phyloP scores from a whole-genome alignment of 1,284 basidiomycete species.

The Moesziomyces aphidis region DNA sequence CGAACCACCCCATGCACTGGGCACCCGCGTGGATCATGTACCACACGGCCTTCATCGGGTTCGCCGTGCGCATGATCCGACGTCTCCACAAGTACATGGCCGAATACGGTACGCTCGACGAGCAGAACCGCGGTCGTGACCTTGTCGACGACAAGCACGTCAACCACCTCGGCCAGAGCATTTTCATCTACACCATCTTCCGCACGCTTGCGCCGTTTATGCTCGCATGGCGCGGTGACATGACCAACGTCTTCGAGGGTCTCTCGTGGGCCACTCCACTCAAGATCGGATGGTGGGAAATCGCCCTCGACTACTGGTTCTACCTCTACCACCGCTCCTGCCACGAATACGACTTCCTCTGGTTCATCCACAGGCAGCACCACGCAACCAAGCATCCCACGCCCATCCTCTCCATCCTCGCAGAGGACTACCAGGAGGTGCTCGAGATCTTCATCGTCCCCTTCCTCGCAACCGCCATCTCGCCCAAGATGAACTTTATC shows the following conservation, averaged over 20 bases:
- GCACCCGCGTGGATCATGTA: slow-evolving; percentile 59
- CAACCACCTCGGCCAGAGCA: slow-evolving; percentile 62
- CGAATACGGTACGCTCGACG: slow-evolving; percentile 56
- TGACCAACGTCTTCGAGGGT: slow-evolving; percentile 52
- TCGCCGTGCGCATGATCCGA: slow-evolving; percentile 52
- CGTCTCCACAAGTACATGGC: slow-evolving; percentile 58
- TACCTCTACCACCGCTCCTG: slow-evolving; percentile 60
- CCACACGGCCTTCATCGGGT: slow-evolving; percentile 55
- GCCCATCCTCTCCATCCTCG: slow-evolving; percentile 56
- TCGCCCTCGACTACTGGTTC: slow-evolving; percentile 60
- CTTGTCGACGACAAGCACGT: slow-evolving; percentile 64
- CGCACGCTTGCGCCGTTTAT: slow-evolving; percentile 60
- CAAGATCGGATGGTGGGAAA: slow-evolving; percentile 61
- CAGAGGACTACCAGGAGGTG: slow-evolving; percentile 60
- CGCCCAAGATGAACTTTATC: slow-evolving; percentile 59
- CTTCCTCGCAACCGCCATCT: slow-evolving; percentile 48
- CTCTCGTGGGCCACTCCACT: slow-evolving; percentile 55
- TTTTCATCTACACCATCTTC: slow-evolving; percentile 65
- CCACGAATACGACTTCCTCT: slow-evolving; percentile 57
- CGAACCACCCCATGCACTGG: slow-evolving; percentile 58
- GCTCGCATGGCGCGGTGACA: slow-evolving; percentile 59
- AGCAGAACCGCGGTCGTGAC: slow-evolving; percentile 63
- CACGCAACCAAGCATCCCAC: slow-evolving; percentile 63
- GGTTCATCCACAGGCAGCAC: slow-evolving; percentile 56
- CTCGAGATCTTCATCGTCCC: slow-evolving; percentile 60